A percentile compares a stretch with the other conserved stretches of the same genome.
Evolutionary conservation across 129 eudicot species (phyloP).

Genomic region (Logfia minima): DNA sequence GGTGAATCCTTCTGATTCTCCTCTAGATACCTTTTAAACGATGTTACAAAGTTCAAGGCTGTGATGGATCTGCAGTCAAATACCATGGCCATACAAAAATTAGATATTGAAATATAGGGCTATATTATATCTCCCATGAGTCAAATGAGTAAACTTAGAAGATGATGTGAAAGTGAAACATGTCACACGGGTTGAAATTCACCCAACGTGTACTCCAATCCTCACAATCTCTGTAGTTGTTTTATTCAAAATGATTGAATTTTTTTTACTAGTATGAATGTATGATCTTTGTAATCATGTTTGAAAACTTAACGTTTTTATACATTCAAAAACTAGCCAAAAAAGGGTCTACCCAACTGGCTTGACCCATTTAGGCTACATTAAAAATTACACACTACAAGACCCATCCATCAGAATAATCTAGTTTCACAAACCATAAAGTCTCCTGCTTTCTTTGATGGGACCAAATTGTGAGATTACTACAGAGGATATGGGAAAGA

Average conservation of each 20-base stretch:
- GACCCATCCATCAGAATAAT: background rate
- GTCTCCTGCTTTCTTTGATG: background rate
- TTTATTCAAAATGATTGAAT: background rate
- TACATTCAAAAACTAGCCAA: background rate
- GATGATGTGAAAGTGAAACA: background rate
- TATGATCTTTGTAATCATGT: background rate
- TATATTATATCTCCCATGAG: background rate
- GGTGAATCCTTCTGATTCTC: conserved; percentile 54
- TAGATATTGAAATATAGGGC: background rate
- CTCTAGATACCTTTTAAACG: conserved; percentile 61
- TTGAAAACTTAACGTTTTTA: background rate
- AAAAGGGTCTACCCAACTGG: background rate
- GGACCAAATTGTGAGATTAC: background rate
- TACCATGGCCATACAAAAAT: background rate
- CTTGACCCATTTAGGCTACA: background rate
- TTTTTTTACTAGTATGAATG: background rate
- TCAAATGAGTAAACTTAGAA: background rate
- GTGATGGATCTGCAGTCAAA: conserved; percentile 73
- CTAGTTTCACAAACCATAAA: background rate
- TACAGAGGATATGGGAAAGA: background rate
- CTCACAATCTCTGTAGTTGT: background rate
- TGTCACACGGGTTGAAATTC: background rate
- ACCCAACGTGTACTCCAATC: background rate
- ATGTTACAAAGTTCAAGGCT: conserved; percentile 74
- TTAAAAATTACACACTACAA: background rate